Conservation (phyloP, 306 rosid species). For the Glycyrrhiza uralensis region DNA sequence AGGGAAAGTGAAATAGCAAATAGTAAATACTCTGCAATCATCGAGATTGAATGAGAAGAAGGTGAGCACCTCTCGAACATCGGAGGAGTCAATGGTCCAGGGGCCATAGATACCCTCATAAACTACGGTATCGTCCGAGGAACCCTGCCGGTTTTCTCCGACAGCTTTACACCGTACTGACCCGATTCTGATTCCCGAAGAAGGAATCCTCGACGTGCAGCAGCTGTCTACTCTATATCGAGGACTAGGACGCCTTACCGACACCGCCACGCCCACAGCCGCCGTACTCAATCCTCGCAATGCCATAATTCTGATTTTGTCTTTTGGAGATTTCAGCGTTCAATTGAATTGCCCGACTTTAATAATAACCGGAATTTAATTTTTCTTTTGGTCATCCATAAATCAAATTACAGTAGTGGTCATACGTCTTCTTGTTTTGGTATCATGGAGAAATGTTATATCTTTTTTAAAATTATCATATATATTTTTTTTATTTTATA, state of each 20-base stretch:
- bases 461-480: no score
- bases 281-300: slow-evolving; percentile 29
- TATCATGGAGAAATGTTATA: no score
- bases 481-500: no score
- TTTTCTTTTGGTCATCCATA: neutral
- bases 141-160: slow-evolving; percentile 43
- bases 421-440: no score
- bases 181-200: neutral
- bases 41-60: neutral
- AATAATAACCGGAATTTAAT: neutral
- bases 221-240: neutral
- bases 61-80: slow-evolving; percentile 60
- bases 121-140: slow-evolving; percentile 31
- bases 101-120: slow-evolving; percentile 84
- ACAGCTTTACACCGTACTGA: slow-evolving; percentile 53
- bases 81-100: slow-evolving; percentile 73
- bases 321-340: neutral
- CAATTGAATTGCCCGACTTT: neutral
- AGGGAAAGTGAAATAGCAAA: neutral
- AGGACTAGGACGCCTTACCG: neutral
- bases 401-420: neutral
- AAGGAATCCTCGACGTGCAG: neutral
- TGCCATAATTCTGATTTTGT: slow-evolving; percentile 20
- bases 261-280: neutral
- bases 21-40: neutral